phyloP scores from a whole-genome alignment of 768 basidiomycete genomes.

The Amanita pallidorosea region DNA sequence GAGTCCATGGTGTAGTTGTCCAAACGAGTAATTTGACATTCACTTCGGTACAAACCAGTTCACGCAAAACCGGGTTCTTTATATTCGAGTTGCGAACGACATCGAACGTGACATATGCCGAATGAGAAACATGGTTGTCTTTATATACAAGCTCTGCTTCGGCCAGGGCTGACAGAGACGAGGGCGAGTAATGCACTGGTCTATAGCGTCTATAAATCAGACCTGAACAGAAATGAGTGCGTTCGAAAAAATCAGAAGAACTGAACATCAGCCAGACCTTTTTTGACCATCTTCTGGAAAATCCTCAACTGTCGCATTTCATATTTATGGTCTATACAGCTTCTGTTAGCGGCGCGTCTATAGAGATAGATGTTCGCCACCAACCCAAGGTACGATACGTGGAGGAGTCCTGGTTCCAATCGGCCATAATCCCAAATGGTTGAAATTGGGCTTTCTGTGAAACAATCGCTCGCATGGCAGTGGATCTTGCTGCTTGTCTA shows the following conservation, averaged over 20 bases:
- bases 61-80: slow-evolving; percentile 16
- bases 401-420: slow-evolving; percentile 53
- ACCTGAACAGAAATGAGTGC: slow-evolving; percentile 28
- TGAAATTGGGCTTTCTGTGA: slow-evolving; percentile 74
- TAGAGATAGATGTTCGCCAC: neutral
- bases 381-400: slow-evolving; percentile 85
- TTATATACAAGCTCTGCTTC: slow-evolving; percentile 91
- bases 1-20: slow-evolving; percentile 98
- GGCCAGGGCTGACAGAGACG: slow-evolving; percentile 86
- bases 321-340: slow-evolving; percentile 61
- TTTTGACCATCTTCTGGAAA: slow-evolving; percentile 82
- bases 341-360: neutral
- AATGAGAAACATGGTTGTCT: slow-evolving; percentile 80
- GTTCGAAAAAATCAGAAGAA: neutral
- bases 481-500: slow-evolving; percentile 57
- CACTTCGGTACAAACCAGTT: slow-evolving; percentile 18
- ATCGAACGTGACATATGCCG: slow-evolving; percentile 76
- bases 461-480: slow-evolving; percentile 63
- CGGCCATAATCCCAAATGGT: slow-evolving; percentile 83
- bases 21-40: slow-evolving; percentile 65
- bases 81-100: slow-evolving; percentile 26
- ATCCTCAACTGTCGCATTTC: slow-evolving; percentile 81
- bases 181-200: slow-evolving; percentile 92
- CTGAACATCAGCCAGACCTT: slow-evolving; percentile 32
- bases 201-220: slow-evolving; percentile 80